A percentile compares a stretch with the other conserved stretches of the same genome.
Evolutionary conservation across 441 rosid genomes (phyloP).

Genomic region (Brassica balearica): DNA sequence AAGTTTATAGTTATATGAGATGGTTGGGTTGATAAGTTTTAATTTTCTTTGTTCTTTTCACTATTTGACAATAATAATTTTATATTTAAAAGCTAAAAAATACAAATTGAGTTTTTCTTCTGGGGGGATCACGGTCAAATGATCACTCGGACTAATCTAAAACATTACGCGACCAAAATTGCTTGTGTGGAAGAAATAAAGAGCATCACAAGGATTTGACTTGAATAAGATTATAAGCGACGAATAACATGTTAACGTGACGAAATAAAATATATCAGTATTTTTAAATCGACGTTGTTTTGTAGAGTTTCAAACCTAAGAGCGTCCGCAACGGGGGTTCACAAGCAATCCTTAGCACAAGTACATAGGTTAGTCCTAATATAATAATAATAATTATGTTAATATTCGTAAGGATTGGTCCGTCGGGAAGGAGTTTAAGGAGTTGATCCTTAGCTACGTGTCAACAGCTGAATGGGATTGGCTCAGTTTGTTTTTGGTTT

Average conservation of each 20-base stretch:
- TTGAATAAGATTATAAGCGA: background rate
- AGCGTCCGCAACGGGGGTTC: background rate
- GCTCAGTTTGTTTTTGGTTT: too few relatives aligned
- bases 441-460: too few relatives aligned
- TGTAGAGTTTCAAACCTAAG: conserved; percentile 2
- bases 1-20: too few relatives aligned
- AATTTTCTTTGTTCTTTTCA: too few relatives aligned
- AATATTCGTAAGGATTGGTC: background rate
- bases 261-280: background rate
- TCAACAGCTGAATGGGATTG: too few relatives aligned
- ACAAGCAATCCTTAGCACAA: background rate
- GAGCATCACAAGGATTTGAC: conserved; percentile 16
- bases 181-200: conserved; percentile 34
- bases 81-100: too few relatives aligned
- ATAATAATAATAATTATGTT: background rate
- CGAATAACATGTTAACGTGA: background rate
- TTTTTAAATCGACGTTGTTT: background rate
- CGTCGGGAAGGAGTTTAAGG: too few relatives aligned
- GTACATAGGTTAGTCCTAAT: too few relatives aligned
- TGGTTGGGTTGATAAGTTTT: too few relatives aligned
- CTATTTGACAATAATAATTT: too few relatives aligned
- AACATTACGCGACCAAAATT: conserved; percentile 23
- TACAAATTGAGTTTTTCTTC: too few relatives aligned
- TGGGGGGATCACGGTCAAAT: background rate
- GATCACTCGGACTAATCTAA: conserved; percentile 4